A percentile compares a stretch with the other conserved stretches of the same genome.
phyloP scores from a whole-genome alignment of 2,329 filamentous ascomycete species.

The Trichoderma atroviride region DNA sequence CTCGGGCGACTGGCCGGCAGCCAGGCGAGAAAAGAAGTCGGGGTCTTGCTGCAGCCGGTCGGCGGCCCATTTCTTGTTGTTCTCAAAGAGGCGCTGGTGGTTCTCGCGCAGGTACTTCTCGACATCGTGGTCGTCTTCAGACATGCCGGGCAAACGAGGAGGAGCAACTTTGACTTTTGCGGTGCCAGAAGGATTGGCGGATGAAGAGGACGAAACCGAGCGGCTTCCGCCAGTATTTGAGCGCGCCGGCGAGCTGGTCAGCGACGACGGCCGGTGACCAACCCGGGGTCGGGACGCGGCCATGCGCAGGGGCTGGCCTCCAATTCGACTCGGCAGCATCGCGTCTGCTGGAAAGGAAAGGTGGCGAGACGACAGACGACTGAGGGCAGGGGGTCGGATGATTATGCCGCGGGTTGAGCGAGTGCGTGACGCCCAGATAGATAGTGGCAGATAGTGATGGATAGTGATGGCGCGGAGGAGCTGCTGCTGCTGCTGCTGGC shows the following conservation, averaged over 20 bases:
- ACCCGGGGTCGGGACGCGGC: slow-evolving; percentile 1
- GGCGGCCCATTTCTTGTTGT: slow-evolving; percentile 68
- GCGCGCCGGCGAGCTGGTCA: slow-evolving; percentile 1
- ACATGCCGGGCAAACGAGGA: slow-evolving; percentile 22
- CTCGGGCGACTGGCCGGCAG: slow-evolving; percentile 67
- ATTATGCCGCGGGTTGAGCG: slow-evolving; percentile 2
- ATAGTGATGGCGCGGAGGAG: not conserved
- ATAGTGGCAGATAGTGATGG: too few relatives aligned
- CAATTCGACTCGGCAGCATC: slow-evolving; percentile 23
- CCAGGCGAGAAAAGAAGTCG: slow-evolving; percentile 65
- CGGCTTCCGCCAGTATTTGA: slow-evolving; percentile 1
- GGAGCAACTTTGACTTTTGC: slow-evolving; percentile 8
- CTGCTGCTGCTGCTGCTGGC: not conserved
- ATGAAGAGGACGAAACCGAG: not conserved
- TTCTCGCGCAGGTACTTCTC: slow-evolving; percentile 61
- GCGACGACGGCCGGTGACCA: not conserved
- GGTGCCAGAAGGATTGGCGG: slow-evolving; percentile 3
- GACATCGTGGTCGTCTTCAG: slow-evolving; percentile 42
- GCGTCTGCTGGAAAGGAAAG: not conserved
- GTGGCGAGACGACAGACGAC: not conserved
- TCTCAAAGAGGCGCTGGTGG: slow-evolving; percentile 69
- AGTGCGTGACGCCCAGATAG: not conserved
- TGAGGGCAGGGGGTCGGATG: slow-evolving; percentile 11
- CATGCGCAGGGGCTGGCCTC: slow-evolving; percentile 23
- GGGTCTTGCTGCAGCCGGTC: slow-evolving; percentile 61